Evolutionary conservation across 768 basidiomycete species (phyloP).

Genomic region (Guyanaporus albipodus): DNA sequence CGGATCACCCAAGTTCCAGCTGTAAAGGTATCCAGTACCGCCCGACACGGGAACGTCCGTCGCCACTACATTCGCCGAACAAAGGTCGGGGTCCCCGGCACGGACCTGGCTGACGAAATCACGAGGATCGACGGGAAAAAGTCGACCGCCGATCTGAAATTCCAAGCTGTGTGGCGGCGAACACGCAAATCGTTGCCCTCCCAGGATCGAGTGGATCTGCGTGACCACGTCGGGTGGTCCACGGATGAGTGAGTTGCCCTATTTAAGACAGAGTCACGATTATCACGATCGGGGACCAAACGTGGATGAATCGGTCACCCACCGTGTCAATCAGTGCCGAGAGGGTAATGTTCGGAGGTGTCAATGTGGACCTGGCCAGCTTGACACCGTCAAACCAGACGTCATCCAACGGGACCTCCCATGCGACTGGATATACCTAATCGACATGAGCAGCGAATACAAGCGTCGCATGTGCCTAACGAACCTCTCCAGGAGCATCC

Average conservation of each 20-base stretch:
- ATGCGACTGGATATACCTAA: constrained; percentile 59
- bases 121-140: constrained; percentile 73
- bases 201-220: constrained; percentile 41
- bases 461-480: constrained; percentile 11
- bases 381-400: constrained; percentile 65
- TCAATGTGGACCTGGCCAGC: constrained; percentile 53
- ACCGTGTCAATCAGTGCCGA: constrained; percentile 75
- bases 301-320: constrained; percentile 1
- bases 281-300: not conserved
- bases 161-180: constrained; percentile 55
- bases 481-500: constrained; percentile 58
- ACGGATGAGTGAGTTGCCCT: constrained; percentile 78
- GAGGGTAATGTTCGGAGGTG: constrained; percentile 45
- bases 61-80: constrained; percentile 50
- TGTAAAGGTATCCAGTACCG: constrained; percentile 55
- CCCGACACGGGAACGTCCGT: constrained; percentile 61
- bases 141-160: constrained; percentile 64
- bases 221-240: constrained; percentile 65
- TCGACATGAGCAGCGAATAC: constrained; percentile 1
- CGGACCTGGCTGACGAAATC: constrained; percentile 54
- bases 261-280: not conserved
- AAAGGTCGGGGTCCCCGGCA: constrained; percentile 38
- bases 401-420: constrained; percentile 71
- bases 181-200: constrained; percentile 52
- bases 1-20: constrained; percentile 75